A percentile compares a stretch with the other conserved stretches of the same genome.
Evolutionary conservation across 768 basidiomycete species (phyloP).

Genomic region (Mycena haematopus): DNA sequence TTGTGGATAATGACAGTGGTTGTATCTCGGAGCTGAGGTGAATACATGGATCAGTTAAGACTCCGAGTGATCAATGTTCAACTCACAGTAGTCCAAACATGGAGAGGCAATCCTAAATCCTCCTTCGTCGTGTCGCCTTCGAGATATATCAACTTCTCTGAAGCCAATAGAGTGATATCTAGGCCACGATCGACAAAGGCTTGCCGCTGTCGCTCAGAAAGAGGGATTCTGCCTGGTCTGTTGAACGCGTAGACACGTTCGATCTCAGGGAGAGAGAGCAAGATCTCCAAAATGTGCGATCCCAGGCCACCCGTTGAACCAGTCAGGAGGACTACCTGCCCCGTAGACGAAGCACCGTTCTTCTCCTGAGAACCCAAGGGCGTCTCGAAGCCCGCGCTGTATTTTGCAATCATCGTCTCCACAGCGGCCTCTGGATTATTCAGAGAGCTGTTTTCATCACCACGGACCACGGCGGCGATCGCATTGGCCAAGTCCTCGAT

Average conservation of each 20-base stretch:
- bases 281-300: conserved; percentile 39
- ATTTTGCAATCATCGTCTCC: conserved; percentile 20
- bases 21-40: conserved; percentile 33
- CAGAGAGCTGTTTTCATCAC: neutral
- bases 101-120: conserved; percentile 32
- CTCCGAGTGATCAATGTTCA: neutral
- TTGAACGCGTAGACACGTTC: conserved; percentile 40
- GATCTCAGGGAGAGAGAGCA: conserved; percentile 34
- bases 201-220: conserved; percentile 36
- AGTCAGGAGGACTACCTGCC: conserved; percentile 42
- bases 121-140: conserved; percentile 35
- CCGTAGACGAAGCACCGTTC: neutral
- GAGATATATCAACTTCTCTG: conserved; percentile 33
- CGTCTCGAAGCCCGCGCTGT: conserved; percentile 7
- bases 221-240: conserved; percentile 17
- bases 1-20: conserved; percentile 41
- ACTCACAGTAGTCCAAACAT: conserved; percentile 32
- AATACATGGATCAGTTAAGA: neutral
- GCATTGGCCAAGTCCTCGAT: conserved; percentile 24
- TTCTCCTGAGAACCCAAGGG: neutral
- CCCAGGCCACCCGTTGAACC: conserved; percentile 52
- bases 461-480: neutral
- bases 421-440: neutral
- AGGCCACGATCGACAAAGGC: conserved; percentile 44
- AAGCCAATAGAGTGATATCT: conserved; percentile 34